Evolutionary conservation across 305 asterid genomes (phyloP).

Genomic region (Stenogyne calaminthoides): DNA sequence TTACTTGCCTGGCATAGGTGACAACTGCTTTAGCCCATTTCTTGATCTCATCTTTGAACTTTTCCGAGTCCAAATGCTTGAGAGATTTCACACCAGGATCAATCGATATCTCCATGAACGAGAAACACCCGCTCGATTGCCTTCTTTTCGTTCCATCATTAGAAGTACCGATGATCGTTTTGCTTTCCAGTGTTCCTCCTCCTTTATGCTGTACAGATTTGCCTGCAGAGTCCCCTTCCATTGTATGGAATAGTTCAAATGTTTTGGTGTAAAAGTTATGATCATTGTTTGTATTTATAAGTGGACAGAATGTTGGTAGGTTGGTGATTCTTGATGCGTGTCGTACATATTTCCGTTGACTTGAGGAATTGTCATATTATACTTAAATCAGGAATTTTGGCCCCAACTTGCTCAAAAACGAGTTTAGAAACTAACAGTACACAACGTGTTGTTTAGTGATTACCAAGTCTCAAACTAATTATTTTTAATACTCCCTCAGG

Average conservation of each 20-base stretch:
- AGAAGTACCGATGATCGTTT: constrained; percentile 8
- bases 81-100: constrained; percentile 69
- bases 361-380: constrained; percentile 31
- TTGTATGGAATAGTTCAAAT: not conserved
- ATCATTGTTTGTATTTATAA: constrained; percentile 1
- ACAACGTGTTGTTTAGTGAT: not conserved
- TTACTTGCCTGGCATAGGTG: constrained; percentile 70
- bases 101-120: constrained; percentile 59
- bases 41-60: constrained; percentile 69
- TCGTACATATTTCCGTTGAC: constrained; percentile 23
- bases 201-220: constrained; percentile 20
- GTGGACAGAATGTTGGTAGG: not conserved
- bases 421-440: not conserved
- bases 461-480: not conserved
- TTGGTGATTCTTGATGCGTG: constrained; percentile 36
- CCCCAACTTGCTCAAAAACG: not conserved
- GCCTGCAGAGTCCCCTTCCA: constrained; percentile 36
- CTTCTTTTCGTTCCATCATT: constrained; percentile 31
- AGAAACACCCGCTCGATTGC: constrained; percentile 41
- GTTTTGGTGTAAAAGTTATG: not conserved
- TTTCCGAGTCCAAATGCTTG: constrained; percentile 69
- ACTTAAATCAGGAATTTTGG: not conserved
- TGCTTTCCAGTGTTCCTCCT: constrained; percentile 5
- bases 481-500: too few species aligned
- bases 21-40: constrained; percentile 86